These are phyloP conservation scores for Beverwykella pulmonaria DNA, from an alignment of 495 filamentous ascomycete genomes.

Conservation along the genomic window DNA sequence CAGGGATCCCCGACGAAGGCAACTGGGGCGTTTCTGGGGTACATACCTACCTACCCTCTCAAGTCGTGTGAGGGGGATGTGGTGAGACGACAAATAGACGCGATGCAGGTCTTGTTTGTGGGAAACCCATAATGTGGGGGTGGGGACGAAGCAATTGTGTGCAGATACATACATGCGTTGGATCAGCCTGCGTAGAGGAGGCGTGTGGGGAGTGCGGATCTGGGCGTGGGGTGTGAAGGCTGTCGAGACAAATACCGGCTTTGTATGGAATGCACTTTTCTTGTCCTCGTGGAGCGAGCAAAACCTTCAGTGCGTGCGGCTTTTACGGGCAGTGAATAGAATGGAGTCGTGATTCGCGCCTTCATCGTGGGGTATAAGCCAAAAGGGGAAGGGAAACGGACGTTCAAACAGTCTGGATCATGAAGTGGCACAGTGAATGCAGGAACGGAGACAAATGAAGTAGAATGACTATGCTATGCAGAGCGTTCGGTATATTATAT, in stretches of 20 bases:
- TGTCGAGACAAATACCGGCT: not conserved
- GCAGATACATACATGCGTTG: not conserved
- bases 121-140: not conserved
- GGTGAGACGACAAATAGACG: too few relatives aligned
- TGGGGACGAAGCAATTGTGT: not conserved
- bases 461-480: not conserved
- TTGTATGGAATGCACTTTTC: not conserved
- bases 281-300: not conserved
- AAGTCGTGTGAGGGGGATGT: too few relatives aligned
- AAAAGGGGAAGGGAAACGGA: not conserved
- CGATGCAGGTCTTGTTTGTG: too few relatives aligned
- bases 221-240: not conserved
- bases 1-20: too few relatives aligned
- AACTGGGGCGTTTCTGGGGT: too few relatives aligned
- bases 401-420: not conserved
- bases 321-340: not conserved
- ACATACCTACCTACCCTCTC: too few relatives aligned
- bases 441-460: not conserved
- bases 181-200: not conserved
- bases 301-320: not conserved
- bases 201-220: too few relatives aligned
- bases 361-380: not conserved
- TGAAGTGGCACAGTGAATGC: not conserved
- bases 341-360: not conserved
- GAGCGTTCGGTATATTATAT: not conserved